Base-by-base conservation (phyloP, 257 asterid genomes). In the Solanum habrochaites region DNA sequence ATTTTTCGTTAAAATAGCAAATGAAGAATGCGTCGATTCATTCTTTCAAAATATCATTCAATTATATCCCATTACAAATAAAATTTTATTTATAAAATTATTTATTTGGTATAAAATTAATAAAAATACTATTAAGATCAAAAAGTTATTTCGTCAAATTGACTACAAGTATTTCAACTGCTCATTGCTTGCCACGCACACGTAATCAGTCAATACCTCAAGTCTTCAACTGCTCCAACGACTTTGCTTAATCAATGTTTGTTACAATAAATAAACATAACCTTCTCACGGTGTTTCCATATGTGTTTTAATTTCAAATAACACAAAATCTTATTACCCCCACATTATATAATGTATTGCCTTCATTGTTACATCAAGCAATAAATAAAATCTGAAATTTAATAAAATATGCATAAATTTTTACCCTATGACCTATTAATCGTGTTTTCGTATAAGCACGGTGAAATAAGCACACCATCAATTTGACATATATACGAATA, bases 381-480 rank as follows among this genome's bases (percentile, higher is more conserved):
- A 56, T 56, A 56, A 52, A 0, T 18, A 52, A 52, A 52, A 52
- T 52, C 45, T 42, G 3, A 42, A 42, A 42, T 9, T 9, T 10
- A 42, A 9, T 42, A 42, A 9, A 3, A 0, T 42, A 16, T 52
- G 5, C 35, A 3, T 2, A 32, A 32, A 32, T 32, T 32, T 32
- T 3, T 32, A 32, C 3, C 3, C 3, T 32, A n/a, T n/a, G n/a
- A n/a, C n/a, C n/a, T n/a, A n/a, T n/a, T 5, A 5, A 5, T 0
- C 1, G 39, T 37, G 7, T 37, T 37, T 37, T 37, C 39, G 2
- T 5, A 37, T 37, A 6, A 37, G 7, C 39, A 37, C 39, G 7
- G 7, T 6, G 7, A 5, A 37, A 37, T 37, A 37, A 37, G 39
- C 39, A 6, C 39, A 32, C 35, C 0, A 32, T 32, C 35, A 32